A percentile compares a stretch with the other conserved stretches of the same genome.
Evolutionary conservation across 805 yeast genomes (phyloP).

Genomic region (Starmerella apicola): DNA sequence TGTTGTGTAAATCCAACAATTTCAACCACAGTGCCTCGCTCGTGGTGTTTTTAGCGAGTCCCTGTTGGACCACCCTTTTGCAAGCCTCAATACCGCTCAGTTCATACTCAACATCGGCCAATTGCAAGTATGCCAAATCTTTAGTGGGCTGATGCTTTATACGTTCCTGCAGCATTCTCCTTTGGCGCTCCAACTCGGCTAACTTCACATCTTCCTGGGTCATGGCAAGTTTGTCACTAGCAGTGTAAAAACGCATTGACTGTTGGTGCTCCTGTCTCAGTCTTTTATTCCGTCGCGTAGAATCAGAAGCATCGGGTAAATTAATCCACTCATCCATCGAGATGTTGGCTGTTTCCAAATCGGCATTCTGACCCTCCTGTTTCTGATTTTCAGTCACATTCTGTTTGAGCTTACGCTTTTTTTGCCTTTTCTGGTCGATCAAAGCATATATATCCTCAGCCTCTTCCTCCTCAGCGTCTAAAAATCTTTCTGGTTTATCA

Average conservation of each 20-base stretch:
- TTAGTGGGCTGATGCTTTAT: constrained; percentile 60
- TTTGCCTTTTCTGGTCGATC: constrained; percentile 4
- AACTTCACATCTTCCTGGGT: constrained; percentile 36
- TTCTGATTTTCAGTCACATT: neutral
- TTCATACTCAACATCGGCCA: constrained; percentile 64
- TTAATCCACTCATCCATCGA: constrained; percentile 65
- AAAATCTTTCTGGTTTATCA: constrained; percentile 17
- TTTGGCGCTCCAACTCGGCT: constrained; percentile 41
- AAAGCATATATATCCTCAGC: constrained; percentile 12
- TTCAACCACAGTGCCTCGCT: constrained; percentile 77
- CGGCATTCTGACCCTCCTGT: constrained; percentile 28
- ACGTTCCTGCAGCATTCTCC: constrained; percentile 50
- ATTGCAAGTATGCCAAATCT: constrained; percentile 74
- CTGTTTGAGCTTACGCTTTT: neutral
- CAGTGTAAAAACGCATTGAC: constrained; percentile 48
- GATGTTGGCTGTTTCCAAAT: constrained; percentile 45
- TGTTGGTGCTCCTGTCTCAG: constrained; percentile 47
- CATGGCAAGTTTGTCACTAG: constrained; percentile 39
- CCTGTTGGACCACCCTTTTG: constrained; percentile 50
- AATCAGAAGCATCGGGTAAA: constrained; percentile 79
- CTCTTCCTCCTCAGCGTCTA: constrained; percentile 6
- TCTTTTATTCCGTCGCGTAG: constrained; percentile 70
- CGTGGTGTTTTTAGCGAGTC: constrained; percentile 54
- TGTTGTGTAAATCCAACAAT: constrained; percentile 48
- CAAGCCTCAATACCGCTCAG: constrained; percentile 49